Percentiles rank a stretch among this genome's conserved stretches.
Evolutionary conservation across 2,329 filamentous ascomycete genomes (phyloP).

Genomic region (Colletotrichum agaves): DNA sequence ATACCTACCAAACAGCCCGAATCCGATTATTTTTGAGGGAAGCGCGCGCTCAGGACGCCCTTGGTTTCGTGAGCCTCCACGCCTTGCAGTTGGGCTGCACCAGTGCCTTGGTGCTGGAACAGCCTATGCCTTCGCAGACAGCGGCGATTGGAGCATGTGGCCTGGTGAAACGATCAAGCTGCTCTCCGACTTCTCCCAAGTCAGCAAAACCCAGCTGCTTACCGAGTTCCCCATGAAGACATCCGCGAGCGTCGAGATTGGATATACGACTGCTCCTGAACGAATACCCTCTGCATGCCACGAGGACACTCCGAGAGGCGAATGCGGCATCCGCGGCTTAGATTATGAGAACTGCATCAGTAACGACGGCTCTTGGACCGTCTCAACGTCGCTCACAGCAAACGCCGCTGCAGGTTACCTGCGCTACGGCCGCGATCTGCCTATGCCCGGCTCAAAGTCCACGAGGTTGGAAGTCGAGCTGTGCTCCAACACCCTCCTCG

Average conservation of each 20-base stretch:
- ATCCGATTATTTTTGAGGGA: slow-evolving; percentile 51
- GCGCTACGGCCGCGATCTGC: slow-evolving; percentile 50
- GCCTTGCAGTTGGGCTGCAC: slow-evolving; percentile 48
- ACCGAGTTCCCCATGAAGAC: slow-evolving; percentile 44
- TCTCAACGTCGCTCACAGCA: slow-evolving; percentile 48
- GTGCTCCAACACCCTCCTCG: slow-evolving; percentile 48
- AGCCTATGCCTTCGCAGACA: slow-evolving; percentile 53
- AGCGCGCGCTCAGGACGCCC: slow-evolving; percentile 43
- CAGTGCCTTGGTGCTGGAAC: slow-evolving; percentile 48
- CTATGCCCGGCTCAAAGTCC: slow-evolving; percentile 39
- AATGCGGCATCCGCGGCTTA: slow-evolving; percentile 51
- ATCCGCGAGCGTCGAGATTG: slow-evolving; percentile 54
- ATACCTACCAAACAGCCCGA: slow-evolving; percentile 41
- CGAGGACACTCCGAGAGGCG: slow-evolving; percentile 46
- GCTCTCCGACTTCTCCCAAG: slow-evolving; percentile 47
- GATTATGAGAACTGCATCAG: slow-evolving; percentile 47
- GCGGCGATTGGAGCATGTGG: slow-evolving; percentile 51
- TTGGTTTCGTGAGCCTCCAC: slow-evolving; percentile 41
- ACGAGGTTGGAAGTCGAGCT: slow-evolving; percentile 57
- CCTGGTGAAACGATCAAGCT: slow-evolving; percentile 46
- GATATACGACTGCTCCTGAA: slow-evolving; percentile 50
- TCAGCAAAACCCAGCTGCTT: slow-evolving; percentile 45
- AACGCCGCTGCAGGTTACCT: slow-evolving; percentile 49
- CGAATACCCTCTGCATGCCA: slow-evolving; percentile 46
- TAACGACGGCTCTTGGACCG: slow-evolving; percentile 51